Conservation (phyloP, 129 eudicot species). For the Flaveria robusta region DNA sequence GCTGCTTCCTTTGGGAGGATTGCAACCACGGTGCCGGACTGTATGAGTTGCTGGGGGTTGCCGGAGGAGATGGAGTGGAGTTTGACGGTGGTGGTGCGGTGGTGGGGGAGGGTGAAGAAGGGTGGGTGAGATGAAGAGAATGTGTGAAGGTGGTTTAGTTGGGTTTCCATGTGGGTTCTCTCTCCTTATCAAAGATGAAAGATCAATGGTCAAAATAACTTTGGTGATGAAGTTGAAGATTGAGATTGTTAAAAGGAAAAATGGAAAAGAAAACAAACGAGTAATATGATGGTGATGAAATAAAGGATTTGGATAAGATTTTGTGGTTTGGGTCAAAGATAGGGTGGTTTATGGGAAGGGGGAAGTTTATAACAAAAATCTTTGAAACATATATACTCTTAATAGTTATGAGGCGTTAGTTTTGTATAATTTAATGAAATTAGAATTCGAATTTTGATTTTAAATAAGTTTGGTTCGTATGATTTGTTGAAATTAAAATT, state of each 20-base stretch:
- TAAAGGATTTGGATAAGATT: background rate
- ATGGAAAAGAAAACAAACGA: background rate
- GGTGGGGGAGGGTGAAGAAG: constrained; percentile 29
- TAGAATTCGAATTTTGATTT: no score
- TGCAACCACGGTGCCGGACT: constrained; percentile 76
- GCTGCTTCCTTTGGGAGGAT: constrained; percentile 72
- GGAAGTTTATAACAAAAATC: no score
- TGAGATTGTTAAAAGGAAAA: background rate
- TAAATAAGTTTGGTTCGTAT: no score
- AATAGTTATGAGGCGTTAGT: no score
- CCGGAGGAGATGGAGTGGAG: constrained; percentile 50
- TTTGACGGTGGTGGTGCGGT: constrained; percentile 38
- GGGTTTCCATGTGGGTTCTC: constrained; percentile 54
- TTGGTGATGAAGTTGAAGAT: background rate
- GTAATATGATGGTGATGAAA: background rate
- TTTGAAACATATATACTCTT: no score
- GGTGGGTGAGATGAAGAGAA: constrained; percentile 37
- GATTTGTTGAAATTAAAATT: no score
- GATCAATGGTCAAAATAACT: constrained; percentile 22
- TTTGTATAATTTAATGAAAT: no score
- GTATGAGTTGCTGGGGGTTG: constrained; percentile 62
- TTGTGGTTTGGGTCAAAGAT: background rate
- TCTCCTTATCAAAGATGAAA: constrained; percentile 32
- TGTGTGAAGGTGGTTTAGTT: constrained; percentile 47
- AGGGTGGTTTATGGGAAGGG: no score